Evolutionary conservation across 202 grass and related monocot species (phyloP).

Genomic region (Panicum hallii): DNA sequence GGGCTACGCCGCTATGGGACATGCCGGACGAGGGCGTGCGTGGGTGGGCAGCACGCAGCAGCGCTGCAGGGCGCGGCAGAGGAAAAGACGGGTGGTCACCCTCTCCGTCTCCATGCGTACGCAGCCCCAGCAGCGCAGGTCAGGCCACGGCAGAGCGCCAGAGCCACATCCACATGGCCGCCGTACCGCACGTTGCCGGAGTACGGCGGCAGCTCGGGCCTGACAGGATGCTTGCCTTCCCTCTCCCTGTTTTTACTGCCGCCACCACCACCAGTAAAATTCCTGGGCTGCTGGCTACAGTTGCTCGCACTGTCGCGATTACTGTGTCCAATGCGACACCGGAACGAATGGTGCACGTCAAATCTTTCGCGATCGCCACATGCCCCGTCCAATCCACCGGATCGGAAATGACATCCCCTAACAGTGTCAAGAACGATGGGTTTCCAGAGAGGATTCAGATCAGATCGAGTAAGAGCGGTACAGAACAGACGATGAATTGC

Average conservation of each 20-base stretch:
- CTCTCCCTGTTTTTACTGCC: not conserved
- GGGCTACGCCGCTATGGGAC: no score
- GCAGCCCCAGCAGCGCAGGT: no score
- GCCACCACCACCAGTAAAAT: not conserved
- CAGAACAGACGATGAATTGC: not conserved
- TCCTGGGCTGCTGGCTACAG: not conserved
- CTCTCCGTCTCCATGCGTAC: no score
- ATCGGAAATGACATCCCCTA: not conserved
- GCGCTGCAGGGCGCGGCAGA: no score
- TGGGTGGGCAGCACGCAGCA: no score
- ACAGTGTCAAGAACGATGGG: not conserved
- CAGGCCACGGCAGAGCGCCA: no score
- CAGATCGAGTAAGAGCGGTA: no score
- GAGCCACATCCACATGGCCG: not conserved
- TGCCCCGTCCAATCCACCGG: not conserved
- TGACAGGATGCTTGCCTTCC: not conserved
- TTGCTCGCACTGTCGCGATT: not conserved
- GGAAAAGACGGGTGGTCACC: no score
- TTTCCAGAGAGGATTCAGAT: not conserved
- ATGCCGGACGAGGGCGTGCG: no score
- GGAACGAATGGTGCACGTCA: not conserved
- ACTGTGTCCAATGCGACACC: not conserved
- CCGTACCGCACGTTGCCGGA: constrained; percentile 25
- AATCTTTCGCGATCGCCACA: not conserved
- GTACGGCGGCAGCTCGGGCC: not conserved